Evolutionary conservation across 177 flowering plant species (phyloP), one percentile per base, ranked within the genome.

Genomic region (Vitis hybrid): DNA sequence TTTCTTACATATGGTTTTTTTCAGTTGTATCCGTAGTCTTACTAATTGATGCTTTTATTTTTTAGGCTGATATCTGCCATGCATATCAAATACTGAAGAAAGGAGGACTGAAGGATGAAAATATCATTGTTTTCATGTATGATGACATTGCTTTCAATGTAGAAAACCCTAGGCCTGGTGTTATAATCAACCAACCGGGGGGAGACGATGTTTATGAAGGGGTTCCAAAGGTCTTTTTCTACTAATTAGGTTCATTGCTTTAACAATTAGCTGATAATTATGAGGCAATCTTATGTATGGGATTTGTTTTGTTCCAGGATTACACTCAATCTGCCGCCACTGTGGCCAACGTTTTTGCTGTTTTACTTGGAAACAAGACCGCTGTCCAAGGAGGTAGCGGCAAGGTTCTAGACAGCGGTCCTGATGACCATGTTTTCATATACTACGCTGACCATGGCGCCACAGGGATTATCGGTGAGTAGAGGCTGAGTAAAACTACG

Each of bases 11-110:
- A 32, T 64, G 49, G 3, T 17, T 45, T 15, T 45, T 15, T 17
- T 15, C 49, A 10, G 9, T 8, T n/a, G 9, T 15, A 10, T 18
- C 0, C 8, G 17, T 10, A 0, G 48, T 68, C 4, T n/a, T 45
- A 30, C 3, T 64, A 9, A 51, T 14, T 34, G 2, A n/a, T 65
- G 64, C 59, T 18, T 54, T 0, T 64, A 17, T 60, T 18, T 74
- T 62, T 52, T 62, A 86, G 89, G 85, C 89, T 18, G 89, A 86
- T 72, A 75, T 86, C 3, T 84, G 89, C 56, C 89, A 86, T 71
- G 89, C 89, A 2, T 86, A 86, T 72, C 89, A 86, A 74, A 57
- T 86, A n/a, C 54, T 86, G 78, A 82, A 67, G 65, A 84, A 72
- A 61, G 89, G 89, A 21, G 89, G 89, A 10, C 40, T 86, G 17